Base-by-base conservation (phyloP, 306 rosid species). In the Pachyrhizus erosus region DNA sequence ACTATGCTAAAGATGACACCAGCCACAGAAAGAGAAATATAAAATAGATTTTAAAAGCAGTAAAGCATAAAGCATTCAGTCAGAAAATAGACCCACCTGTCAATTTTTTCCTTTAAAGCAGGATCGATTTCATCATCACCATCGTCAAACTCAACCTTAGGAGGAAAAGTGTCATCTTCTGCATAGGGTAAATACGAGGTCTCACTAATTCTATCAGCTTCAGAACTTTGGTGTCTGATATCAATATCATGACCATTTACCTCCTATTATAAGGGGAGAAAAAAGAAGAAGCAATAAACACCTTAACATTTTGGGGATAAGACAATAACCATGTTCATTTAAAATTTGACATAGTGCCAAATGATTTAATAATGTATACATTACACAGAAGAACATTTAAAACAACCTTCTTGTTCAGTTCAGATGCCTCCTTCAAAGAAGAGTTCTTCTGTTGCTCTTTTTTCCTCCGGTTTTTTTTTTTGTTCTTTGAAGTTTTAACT, bases 121-220 rank as follows among this genome's bases (percentile, higher is more conserved):
- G 99, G 98, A 91, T 93, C 98, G 4, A 96, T 86, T 84, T 89
- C 99, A 71, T 96, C 99, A 55, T 92, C 96, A 68, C 83, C 93
- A 65, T 90, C 99, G 73, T 92, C 97, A 13, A 87, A 88, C 45
- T 93, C 98, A 26, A 64, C 73, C 85, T 83, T 90, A 51, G 83
- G 70, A 77, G 85, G 43, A 74, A 45, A 87, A 40, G 62, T 21
- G 2, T 39, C 83, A 49, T 87, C 78, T 54, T 89, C 86, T 29
- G 83, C 70, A 80, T 84, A 84, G 54, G 55, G 90, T 78, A 83
- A 79, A 73, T 80, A 87, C 39, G 92, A 90, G 24, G 94, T 75
- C 88, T 85, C 89, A 33, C 96, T 88, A 60, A 89, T 88, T 73
- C 89, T 80, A 57, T 79, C 82, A 77, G 79, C 84, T 76, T 85